Evolutionary conservation across 2,329 filamentous ascomycete genomes (phyloP), one percentile per base, ranked within the genome.

Genomic region (Cladophialophora exuberans): DNA sequence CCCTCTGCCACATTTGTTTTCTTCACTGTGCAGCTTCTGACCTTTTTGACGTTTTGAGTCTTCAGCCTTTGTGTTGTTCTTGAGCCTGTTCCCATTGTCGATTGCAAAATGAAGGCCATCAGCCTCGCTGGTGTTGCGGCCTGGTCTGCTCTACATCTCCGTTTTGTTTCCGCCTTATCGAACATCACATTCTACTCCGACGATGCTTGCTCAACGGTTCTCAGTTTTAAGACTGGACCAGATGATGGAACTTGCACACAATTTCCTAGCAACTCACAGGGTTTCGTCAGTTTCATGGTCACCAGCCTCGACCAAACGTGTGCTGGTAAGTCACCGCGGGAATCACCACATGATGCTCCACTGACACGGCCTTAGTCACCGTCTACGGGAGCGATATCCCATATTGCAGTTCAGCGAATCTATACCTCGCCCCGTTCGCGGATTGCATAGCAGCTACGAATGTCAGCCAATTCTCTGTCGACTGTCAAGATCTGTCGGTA

Each of bases 381-480:
- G 36, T 57, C 18, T 57, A 57, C 15, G 54, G 54, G 20, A 52
- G 31, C 23, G 49, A 57, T 44, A 20, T 47, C 6, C 17, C 54
- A 7, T 57, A 31, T 26, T 57, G 54, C 36, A 57, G 54, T 18
- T 57, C 54, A 11, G 30, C 46, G 3, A 48, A 22, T n/a, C 25
- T 38, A 6, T 46, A 30, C 26, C 31, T 53, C n/a, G 48, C 48
- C 26, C 33, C 54, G 10, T 53, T 57, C 36, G 31, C 42, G 18
- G 25, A 48, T n/a, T 57, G 54, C 39, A 42, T 57, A 26, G 53
- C 48, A 6, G 30, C 52, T 17, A 47, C 28, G 6, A 57, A 44
- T 31, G 54, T 57, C 36, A 57, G 51, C 26, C 54, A 57, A 44
- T 57, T 57, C 36, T 57, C 54, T 4, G 54, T 57, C 48, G 54